Conservation (phyloP, 2,329 filamentous ascomycete genomes). For the Diaporthe humulicola region DNA sequence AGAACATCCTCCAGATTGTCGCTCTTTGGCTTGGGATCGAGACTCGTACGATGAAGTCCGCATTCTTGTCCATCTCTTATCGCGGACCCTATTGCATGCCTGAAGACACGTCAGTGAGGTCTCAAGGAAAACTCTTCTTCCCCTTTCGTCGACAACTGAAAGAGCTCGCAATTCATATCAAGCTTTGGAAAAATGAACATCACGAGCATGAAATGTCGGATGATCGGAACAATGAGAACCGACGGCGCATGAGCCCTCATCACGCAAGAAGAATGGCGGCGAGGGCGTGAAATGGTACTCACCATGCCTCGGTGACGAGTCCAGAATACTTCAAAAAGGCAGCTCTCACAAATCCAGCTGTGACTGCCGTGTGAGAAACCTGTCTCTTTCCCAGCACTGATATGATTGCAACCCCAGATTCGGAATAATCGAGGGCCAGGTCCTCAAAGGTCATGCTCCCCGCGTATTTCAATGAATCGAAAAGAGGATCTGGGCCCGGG, state of each 20-base stretch:
- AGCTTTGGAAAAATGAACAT: background rate
- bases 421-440: constrained; percentile 71
- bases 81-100: constrained; percentile 65
- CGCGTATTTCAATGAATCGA: constrained; percentile 70
- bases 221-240: background rate
- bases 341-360: constrained; percentile 69
- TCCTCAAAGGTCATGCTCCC: constrained; percentile 72
- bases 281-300: background rate
- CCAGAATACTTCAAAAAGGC: constrained; percentile 71
- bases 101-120: background rate
- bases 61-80: constrained; percentile 75
- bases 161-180: background rate
- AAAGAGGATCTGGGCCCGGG: constrained; percentile 59
- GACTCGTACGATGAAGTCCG: constrained; percentile 67
- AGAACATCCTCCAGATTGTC: constrained; percentile 62
- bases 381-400: constrained; percentile 69
- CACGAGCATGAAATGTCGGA: background rate
- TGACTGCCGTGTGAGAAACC: constrained; percentile 68
- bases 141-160: background rate
- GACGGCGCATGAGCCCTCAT: background rate
- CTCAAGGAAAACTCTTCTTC: constrained; percentile 40
- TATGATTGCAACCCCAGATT: constrained; percentile 67
- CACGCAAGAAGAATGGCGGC: background rate
- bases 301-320: constrained; percentile 66
- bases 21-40: constrained; percentile 63